A percentile compares a stretch with the other conserved stretches of the same genome.
phyloP scores from a whole-genome alignment of 306 rosid species.

The Gastrolobium villosum region DNA sequence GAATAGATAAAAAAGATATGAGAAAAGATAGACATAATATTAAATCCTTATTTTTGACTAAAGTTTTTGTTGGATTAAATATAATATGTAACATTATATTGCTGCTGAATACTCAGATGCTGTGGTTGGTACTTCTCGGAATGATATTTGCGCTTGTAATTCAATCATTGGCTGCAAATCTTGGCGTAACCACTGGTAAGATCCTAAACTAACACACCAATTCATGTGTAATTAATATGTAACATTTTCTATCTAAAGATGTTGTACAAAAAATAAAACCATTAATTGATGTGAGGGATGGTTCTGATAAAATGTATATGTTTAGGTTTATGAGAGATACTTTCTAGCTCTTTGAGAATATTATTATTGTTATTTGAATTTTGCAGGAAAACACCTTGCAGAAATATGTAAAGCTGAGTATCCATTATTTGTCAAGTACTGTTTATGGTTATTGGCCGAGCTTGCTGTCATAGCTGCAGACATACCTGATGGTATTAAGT shows the following conservation, averaged over 20 bases:
- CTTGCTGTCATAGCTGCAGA: constrained; percentile 90
- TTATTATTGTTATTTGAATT: background rate
- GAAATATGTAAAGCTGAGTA: constrained; percentile 88
- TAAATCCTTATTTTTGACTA: background rate
- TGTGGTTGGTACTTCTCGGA: constrained; percentile 92
- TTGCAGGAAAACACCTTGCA: constrained; percentile 84
- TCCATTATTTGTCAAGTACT: constrained; percentile 71
- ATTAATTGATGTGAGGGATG: too few species aligned
- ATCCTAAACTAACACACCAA: background rate
- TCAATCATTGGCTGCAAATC: constrained; percentile 92
- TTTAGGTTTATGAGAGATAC: too few species aligned
- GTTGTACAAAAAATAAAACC: too few species aligned
- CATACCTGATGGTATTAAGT: constrained; percentile 78
- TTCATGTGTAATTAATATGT: background rate
- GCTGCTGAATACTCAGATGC: constrained; percentile 62
- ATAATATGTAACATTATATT: background rate
- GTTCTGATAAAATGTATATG: too few species aligned
- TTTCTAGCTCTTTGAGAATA: background rate
- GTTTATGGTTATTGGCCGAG: constrained; percentile 92
- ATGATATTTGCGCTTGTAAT: constrained; percentile 83
- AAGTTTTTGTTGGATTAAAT: background rate
- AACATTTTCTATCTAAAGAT: too few species aligned
- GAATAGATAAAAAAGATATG: too few species aligned
- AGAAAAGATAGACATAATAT: too few species aligned
- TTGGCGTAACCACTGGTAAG: constrained; percentile 86